A percentile compares a stretch with the other conserved stretches of the same genome.
These are phyloP conservation scores for Mrakiaceae sp. DNA, from an alignment of 1,284 basidiomycete species.

Conservation along the genomic window DNA sequence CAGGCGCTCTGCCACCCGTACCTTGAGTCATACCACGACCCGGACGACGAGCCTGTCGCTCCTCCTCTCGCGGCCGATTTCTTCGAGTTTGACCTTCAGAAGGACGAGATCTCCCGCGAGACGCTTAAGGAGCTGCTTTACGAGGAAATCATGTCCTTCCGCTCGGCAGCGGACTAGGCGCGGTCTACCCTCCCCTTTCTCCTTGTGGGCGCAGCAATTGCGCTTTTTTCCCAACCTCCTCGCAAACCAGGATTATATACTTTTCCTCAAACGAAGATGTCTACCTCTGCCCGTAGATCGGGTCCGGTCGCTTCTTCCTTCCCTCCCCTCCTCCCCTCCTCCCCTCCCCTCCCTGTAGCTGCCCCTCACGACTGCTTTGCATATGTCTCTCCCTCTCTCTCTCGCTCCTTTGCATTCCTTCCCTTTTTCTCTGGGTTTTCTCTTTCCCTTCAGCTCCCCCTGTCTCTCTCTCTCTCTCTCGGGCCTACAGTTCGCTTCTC, in stretches of 20 bases:
- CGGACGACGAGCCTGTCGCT: conserved; percentile 83
- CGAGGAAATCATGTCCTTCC: conserved; percentile 68
- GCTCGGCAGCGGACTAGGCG: not conserved
- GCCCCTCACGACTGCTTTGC: no score
- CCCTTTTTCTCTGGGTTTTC: no score
- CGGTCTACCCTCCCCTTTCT: not conserved
- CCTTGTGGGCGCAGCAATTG: not conserved
- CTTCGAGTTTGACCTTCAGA: conserved; percentile 89
- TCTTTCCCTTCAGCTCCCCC: no score
- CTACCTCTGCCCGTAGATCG: no score
- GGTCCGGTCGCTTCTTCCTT: no score
- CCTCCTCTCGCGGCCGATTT: conserved; percentile 80
- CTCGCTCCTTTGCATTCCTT: no score
- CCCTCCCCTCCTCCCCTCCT: no score
- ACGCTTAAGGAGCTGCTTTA: conserved; percentile 54
- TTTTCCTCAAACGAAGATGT: not conserved
- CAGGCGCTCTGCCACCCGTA: conserved; percentile 83
- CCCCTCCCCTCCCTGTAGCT: no score
- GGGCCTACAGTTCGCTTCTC: no score
- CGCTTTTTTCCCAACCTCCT: not conserved
- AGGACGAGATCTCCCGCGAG: conserved; percentile 81
- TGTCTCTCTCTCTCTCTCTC: no score
- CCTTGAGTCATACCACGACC: conserved; percentile 76
- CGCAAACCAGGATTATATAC: not conserved
- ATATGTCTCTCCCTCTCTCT: no score